Percentiles rank a stretch among this genome's conserved stretches.
Conservation (phyloP, 2,329 filamentous ascomycete genomes). For the Venturia aucupariae region DNA sequence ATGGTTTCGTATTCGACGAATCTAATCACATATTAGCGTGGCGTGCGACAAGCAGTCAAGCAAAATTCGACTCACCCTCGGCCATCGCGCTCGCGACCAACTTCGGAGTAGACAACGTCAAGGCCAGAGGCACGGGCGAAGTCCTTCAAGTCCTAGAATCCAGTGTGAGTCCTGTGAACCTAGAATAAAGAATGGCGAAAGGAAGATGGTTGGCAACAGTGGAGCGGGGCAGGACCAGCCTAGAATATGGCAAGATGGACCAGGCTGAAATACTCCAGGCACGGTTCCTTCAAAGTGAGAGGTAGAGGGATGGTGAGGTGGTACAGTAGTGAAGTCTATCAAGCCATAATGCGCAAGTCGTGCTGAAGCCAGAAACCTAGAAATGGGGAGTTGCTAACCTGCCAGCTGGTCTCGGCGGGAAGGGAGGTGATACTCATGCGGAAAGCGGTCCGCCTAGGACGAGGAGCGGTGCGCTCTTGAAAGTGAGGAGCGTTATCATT, state of each 20-base stretch:
- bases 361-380: conserved; percentile 16
- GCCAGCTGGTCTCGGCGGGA: conserved; percentile 98
- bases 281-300: conserved; percentile 11
- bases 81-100: conserved; percentile 80
- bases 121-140: conserved; percentile 94
- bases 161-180: conserved; percentile 62
- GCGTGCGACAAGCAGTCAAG: not conserved
- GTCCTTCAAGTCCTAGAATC: conserved; percentile 94
- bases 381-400: conserved; percentile 71
- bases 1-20: conserved; percentile 98
- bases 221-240: not conserved
- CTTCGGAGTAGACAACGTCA: conserved; percentile 97
- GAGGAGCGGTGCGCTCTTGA: conserved; percentile 58
- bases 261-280: not conserved
- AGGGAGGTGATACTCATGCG: conserved; percentile 98
- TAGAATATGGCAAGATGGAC: not conserved
- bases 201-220: not conserved
- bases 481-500: conserved; percentile 55
- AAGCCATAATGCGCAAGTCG: conserved; percentile 33
- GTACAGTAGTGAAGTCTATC: conserved; percentile 28
- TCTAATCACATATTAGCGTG: conserved; percentile 37
- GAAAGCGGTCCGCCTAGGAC: conserved; percentile 87
- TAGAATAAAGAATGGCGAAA: not conserved
- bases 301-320: conserved; percentile 29
- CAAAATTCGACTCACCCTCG: conserved; percentile 68